A percentile compares a stretch with the other conserved stretches of the same genome.
Evolutionary conservation across 129 eudicot species (phyloP).

Genomic region (Saussurea involucrata): DNA sequence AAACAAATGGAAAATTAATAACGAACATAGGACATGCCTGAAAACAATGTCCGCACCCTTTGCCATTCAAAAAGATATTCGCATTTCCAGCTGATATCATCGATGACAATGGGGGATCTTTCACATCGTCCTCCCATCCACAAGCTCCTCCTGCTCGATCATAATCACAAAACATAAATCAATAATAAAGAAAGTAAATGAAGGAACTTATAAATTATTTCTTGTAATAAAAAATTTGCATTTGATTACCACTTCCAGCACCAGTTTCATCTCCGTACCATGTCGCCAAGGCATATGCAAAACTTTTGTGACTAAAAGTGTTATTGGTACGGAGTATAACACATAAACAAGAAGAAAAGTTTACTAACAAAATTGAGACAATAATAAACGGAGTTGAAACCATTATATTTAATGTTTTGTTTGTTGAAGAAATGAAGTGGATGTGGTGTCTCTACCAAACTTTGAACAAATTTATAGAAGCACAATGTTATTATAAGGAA

Average conservation of each 20-base stretch:
- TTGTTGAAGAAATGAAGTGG: not conserved
- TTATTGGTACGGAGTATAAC: not conserved
- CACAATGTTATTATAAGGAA: not conserved
- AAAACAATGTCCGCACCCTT: slow-evolving; percentile 40
- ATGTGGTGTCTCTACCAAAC: not conserved
- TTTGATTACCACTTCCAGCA: slow-evolving; percentile 24
- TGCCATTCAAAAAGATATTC: slow-evolving; percentile 19
- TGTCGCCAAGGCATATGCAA: slow-evolving; percentile 24
- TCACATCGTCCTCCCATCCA: slow-evolving; percentile 33
- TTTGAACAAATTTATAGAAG: slow-evolving; percentile 16
- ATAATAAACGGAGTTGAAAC: slow-evolving; percentile 3
- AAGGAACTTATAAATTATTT: not conserved
- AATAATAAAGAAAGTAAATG: not conserved
- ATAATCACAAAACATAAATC: not conserved
- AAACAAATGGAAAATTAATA: not conserved
- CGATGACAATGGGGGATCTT: slow-evolving; percentile 18
- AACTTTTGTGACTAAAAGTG: not conserved
- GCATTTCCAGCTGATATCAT: slow-evolving; percentile 42
- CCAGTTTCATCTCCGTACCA: slow-evolving; percentile 27
- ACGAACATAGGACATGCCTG: not conserved
- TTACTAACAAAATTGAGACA: not conserved
- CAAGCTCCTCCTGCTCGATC: slow-evolving; percentile 29
- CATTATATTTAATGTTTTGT: not conserved
- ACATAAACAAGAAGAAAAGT: not conserved
- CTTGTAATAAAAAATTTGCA: not conserved